phyloP scores from a whole-genome alignment of 139 green algal species.

The Haematococcus lacustris region DNA sequence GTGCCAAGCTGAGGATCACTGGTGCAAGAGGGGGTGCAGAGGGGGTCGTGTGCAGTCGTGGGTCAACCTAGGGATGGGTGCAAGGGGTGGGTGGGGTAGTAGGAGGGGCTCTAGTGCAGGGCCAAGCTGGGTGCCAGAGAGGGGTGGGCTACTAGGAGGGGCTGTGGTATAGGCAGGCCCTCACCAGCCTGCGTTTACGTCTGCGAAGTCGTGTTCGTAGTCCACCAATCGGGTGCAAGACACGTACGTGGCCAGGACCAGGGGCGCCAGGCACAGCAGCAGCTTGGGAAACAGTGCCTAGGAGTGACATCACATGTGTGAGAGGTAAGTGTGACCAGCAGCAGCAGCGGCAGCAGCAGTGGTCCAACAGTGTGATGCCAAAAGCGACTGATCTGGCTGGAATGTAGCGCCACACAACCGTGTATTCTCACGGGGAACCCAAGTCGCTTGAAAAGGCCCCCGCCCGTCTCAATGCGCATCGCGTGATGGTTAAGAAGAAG shows the following conservation, averaged over 20 bases:
- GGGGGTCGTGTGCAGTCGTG: neutral
- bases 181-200: conserved; percentile 18
- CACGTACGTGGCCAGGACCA: conserved; percentile 29
- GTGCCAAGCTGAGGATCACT: neutral
- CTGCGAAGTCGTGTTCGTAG: conserved; percentile 21
- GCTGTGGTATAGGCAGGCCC: neutral
- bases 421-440: too few relatives aligned
- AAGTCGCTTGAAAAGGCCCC: too few relatives aligned
- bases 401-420: too few relatives aligned
- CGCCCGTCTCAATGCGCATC: too few relatives aligned
- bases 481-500: too few relatives aligned
- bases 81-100: neutral
- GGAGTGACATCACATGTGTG: too few relatives aligned
- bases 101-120: neutral
- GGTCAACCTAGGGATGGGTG: neutral
- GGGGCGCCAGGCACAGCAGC: conserved; percentile 18
- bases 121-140: neutral
- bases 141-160: neutral
- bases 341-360: too few relatives aligned
- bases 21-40: neutral
- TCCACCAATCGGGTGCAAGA: conserved; percentile 22
- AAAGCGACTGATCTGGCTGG: too few relatives aligned
- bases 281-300: conserved; percentile 32
- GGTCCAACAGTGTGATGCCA: too few relatives aligned
- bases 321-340: too few relatives aligned